A percentile compares a stretch with the other conserved stretches of the same genome.
Evolutionary conservation across 352 stramenopile species (phyloP).

Genomic region (Aphanomyces invadans): DNA sequence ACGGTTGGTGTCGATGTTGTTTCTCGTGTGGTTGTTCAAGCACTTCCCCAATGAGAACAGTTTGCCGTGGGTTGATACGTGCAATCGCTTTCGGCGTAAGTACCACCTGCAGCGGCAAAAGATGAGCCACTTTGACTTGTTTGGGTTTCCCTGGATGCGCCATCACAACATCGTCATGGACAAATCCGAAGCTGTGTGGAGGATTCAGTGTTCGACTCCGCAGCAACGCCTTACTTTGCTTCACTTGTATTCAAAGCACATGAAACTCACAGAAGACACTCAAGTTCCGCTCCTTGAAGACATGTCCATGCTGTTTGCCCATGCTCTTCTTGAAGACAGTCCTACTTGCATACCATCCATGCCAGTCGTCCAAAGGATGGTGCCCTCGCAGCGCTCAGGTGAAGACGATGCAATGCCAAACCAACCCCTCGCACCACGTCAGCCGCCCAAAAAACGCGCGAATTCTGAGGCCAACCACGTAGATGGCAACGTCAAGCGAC

Average conservation of each 20-base stretch:
- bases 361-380: too few species aligned
- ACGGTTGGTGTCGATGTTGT: not conserved
- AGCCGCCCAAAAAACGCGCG: too few species aligned
- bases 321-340: not conserved
- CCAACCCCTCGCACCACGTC: too few species aligned
- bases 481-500: too few species aligned
- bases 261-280: not conserved
- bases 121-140: not conserved
- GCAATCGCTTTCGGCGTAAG: not conserved
- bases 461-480: too few species aligned
- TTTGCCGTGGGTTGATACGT: not conserved
- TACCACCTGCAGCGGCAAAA: not conserved
- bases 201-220: not conserved
- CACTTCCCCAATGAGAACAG: not conserved
- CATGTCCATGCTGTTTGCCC: not conserved
- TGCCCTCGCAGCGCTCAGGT: too few species aligned
- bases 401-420: too few species aligned
- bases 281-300: constrained; percentile 7
- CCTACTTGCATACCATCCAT: too few species aligned
- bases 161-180: constrained; percentile 4
- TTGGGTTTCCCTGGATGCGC: not conserved
- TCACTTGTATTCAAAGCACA: not conserved
- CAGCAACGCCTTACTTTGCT: not conserved
- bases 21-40: not conserved
- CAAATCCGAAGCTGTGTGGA: not conserved